Percentiles rank a stretch among this genome's conserved stretches.
phyloP scores from a whole-genome alignment of 441 rosid genomes.

The Breynia disticha region DNA sequence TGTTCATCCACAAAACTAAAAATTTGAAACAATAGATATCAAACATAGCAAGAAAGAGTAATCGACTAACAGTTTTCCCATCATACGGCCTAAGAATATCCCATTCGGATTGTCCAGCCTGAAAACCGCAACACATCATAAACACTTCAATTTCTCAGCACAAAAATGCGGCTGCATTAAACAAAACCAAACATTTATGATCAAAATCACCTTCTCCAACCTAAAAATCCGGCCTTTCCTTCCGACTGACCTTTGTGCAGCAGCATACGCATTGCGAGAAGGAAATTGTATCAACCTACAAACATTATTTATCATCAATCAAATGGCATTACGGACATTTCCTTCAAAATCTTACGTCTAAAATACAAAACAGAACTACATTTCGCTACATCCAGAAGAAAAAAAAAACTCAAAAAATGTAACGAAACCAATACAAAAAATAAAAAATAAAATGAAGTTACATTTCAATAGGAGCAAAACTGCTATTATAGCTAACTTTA shows the following conservation, averaged over 20 bases:
- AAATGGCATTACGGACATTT: background rate
- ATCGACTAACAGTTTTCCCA: conserved; percentile 61
- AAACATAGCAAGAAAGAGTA: background rate
- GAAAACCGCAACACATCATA: conserved; percentile 11
- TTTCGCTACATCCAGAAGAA: no score
- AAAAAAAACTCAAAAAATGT: background rate
- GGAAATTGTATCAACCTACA: conserved; percentile 59
- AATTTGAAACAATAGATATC: conserved; percentile 3
- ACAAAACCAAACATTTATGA: background rate
- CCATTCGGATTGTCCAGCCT: conserved; percentile 54
- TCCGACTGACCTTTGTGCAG: conserved; percentile 27
- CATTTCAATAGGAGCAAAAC: conserved; percentile 35
- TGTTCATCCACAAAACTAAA: background rate
- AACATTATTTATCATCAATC: conserved; percentile 9
- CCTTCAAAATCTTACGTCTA: background rate
- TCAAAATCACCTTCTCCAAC: conserved; percentile 50
- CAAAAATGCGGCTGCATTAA: background rate
- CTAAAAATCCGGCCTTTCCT: conserved; percentile 45
- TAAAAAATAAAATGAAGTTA: conserved; percentile 20
- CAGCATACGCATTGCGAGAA: conserved; percentile 31
- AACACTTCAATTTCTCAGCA: background rate
- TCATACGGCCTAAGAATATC: conserved; percentile 38
- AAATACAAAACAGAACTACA: background rate
- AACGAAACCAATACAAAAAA: background rate
- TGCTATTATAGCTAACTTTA: conserved; percentile 43